Percentiles rank a stretch among this genome's conserved stretches.
Evolutionary conservation across 2,329 filamentous ascomycete genomes (phyloP).

Genomic region (Pseudomassariella vexata): DNA sequence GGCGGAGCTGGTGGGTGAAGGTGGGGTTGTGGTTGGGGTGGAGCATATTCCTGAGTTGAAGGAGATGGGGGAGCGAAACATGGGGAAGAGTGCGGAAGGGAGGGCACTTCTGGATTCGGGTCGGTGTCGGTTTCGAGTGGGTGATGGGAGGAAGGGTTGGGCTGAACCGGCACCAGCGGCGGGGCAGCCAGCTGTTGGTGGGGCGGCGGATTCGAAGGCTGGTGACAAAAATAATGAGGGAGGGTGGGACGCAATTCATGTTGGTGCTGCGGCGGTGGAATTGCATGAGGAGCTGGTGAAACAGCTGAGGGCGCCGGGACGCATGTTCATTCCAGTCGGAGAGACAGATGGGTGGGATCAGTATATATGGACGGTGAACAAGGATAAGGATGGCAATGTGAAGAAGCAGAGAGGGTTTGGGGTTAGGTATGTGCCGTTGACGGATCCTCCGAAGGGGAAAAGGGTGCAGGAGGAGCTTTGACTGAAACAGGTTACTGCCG

Average conservation of each 20-base stretch:
- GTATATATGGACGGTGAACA: slow-evolving; percentile 70
- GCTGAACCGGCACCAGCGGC: slow-evolving; percentile 27
- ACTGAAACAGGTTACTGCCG: too few relatives aligned
- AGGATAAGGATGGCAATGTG: slow-evolving; percentile 59
- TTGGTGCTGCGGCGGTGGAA: slow-evolving; percentile 76
- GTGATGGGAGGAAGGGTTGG: slow-evolving; percentile 68
- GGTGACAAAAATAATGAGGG: slow-evolving; percentile 41
- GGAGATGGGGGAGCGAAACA: slow-evolving; percentile 59
- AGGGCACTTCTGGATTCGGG: slow-evolving; percentile 54
- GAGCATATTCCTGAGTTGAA: slow-evolving; percentile 66
- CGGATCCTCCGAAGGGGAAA: slow-evolving; percentile 51
- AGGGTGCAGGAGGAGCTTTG: not conserved
- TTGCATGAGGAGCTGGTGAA: slow-evolving; percentile 67
- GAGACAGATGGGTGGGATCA: slow-evolving; percentile 45
- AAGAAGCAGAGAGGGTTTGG: slow-evolving; percentile 59
- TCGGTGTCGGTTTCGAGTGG: slow-evolving; percentile 65
- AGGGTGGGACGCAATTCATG: slow-evolving; percentile 90
- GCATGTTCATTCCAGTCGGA: slow-evolving; percentile 74
- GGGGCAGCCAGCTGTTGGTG: slow-evolving; percentile 18
- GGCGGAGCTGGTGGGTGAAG: slow-evolving; percentile 63
- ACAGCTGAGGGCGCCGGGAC: slow-evolving; percentile 74
- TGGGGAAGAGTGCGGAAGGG: slow-evolving; percentile 57
- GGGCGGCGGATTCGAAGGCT: slow-evolving; percentile 18
- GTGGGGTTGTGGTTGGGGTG: slow-evolving; percentile 58
- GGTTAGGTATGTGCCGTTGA: slow-evolving; percentile 73